phyloP scores from a whole-genome alignment of 139 green algal genomes.

The Axilococcus clingmanii region DNA sequence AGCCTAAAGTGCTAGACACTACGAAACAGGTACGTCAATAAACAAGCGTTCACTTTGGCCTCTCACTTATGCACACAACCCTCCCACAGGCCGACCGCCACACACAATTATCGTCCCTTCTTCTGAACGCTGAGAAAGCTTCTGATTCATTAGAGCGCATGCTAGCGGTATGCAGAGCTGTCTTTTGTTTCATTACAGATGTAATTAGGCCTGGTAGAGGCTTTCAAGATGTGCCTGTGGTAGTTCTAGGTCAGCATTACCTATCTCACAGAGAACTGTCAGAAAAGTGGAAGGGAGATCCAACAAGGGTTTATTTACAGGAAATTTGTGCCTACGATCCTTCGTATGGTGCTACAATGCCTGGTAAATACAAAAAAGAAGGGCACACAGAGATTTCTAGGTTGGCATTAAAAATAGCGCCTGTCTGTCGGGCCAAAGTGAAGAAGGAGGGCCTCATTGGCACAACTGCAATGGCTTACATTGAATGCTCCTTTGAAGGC shows the following conservation, averaged over 20 bases:
- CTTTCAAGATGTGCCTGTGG: not conserved
- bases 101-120: not conserved
- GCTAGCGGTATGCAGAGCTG: slow-evolving; percentile 3
- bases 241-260: slow-evolving; percentile 10
- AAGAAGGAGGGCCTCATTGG: slow-evolving; percentile 3
- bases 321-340: slow-evolving; percentile 10
- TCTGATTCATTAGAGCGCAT: slow-evolving; percentile 9
- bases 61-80: too few relatives aligned
- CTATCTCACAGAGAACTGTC: slow-evolving; percentile 8
- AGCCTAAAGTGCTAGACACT: too few relatives aligned
- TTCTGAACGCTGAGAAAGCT: slow-evolving; percentile 11
- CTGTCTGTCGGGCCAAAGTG: not conserved
- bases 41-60: too few relatives aligned
- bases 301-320: slow-evolving; percentile 6
- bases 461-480: not conserved
- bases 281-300: not conserved
- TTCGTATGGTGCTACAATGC: not conserved
- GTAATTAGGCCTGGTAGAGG: not conserved
- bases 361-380: not conserved
- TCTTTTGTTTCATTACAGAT: slow-evolving; percentile 5
- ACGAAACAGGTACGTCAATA: too few relatives aligned
- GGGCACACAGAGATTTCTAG: slow-evolving; percentile 3
- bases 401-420: not conserved
- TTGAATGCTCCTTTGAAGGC: slow-evolving; percentile 4
- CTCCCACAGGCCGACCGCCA: too few relatives aligned